phyloP scores from a whole-genome alignment of 257 asterid genomes.

The Solanum sejunctum region DNA sequence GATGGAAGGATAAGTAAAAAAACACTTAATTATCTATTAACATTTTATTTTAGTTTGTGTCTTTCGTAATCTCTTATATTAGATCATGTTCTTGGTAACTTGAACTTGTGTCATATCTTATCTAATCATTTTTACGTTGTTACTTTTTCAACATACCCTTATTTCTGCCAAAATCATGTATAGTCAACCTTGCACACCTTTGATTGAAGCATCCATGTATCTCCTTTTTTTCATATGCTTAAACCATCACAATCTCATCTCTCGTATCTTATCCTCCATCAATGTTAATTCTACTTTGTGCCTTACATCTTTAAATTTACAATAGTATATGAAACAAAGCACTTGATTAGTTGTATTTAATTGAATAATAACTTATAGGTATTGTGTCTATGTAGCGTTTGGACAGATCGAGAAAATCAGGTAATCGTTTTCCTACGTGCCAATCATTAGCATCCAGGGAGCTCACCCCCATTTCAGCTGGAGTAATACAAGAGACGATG shows the following conservation, averaged over 20 bases:
- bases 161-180: not conserved
- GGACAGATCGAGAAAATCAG: accelerated
- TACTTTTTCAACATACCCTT: too few species aligned
- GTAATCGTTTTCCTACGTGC: not conserved
- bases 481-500: not conserved
- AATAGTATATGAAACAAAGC: not conserved
- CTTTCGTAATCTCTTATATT: not conserved
- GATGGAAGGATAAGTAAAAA: too few species aligned
- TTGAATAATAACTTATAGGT: not conserved
- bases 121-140: too few species aligned
- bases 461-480: not conserved
- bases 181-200: not conserved
- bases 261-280: not conserved
- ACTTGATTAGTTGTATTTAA: not conserved
- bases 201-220: too few species aligned
- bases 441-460: not conserved
- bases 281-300: too few species aligned
- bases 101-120: not conserved
- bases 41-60: not conserved
- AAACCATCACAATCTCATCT: not conserved
- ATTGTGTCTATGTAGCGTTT: not conserved
- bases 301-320: not conserved
- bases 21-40: not conserved
- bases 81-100: not conserved
- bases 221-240: not conserved